Evolutionary conservation across 306 rosid species (phyloP).

Genomic region (Corylus heterophylla): DNA sequence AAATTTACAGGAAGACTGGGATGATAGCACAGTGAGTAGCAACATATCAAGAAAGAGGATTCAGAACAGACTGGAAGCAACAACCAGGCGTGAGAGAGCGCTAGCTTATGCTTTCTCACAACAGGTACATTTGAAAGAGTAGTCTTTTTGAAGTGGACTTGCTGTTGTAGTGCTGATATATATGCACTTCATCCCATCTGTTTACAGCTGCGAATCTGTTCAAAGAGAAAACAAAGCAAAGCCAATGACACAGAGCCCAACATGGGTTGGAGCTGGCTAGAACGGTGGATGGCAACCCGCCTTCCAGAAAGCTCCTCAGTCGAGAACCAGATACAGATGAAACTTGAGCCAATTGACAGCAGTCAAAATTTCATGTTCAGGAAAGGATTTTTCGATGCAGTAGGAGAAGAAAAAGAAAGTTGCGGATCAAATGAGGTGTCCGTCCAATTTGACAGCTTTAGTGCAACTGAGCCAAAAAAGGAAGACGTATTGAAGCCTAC

Average conservation of each 20-base stretch:
- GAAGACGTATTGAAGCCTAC: constrained; percentile 34
- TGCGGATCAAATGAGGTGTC: constrained; percentile 89
- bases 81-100: constrained; percentile 91
- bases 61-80: constrained; percentile 83
- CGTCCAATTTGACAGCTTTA: constrained; percentile 50
- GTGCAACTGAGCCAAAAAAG: constrained; percentile 39
- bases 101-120: constrained; percentile 97
- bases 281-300: constrained; percentile 98
- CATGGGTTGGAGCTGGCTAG: constrained; percentile 98
- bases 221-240: constrained; percentile 57
- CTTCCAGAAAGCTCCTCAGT: constrained; percentile 55
- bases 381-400: constrained; percentile 48
- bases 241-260: constrained; percentile 50
- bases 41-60: constrained; percentile 74
- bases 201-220: constrained; percentile 71
- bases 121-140: constrained; percentile 51
- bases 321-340: constrained; percentile 51
- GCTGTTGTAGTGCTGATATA: neutral
- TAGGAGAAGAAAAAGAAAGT: constrained; percentile 84
- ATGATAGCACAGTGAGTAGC: constrained; percentile 93
- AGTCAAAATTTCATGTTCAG: constrained; percentile 33
- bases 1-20: constrained; percentile 87
- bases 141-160: neutral
- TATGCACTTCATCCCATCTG: neutral
- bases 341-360: constrained; percentile 35